Percentiles rank a stretch among this genome's conserved stretches.
Conservation (phyloP, 768 basidiomycete species). For the Leccinum uliginosum region DNA sequence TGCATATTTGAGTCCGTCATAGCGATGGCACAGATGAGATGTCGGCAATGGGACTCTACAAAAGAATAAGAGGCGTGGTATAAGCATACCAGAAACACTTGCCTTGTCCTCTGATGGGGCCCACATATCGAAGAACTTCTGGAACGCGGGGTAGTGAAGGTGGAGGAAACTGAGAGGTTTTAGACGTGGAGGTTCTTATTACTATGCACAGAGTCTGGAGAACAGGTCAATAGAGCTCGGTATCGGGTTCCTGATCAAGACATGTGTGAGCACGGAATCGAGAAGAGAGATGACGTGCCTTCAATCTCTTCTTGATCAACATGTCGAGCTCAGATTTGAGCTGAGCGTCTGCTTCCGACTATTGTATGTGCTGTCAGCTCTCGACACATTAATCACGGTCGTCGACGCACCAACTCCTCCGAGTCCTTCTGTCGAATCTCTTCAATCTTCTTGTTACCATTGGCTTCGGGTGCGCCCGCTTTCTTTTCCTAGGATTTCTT, state of each 20-base stretch:
- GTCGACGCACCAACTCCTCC: too few species aligned
- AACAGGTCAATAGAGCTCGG: slow-evolving; percentile 79
- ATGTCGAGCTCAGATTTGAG: slow-evolving; percentile 94
- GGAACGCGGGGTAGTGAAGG: slow-evolving; percentile 86
- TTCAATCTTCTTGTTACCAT: too few species aligned
- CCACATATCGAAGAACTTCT: slow-evolving; percentile 81
- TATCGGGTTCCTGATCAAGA: slow-evolving; percentile 74
- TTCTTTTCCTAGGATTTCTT: too few species aligned
- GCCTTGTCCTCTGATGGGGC: slow-evolving; percentile 68
- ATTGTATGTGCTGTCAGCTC: not conserved
- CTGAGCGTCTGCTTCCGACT: slow-evolving; percentile 95
- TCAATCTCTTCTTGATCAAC: slow-evolving; percentile 90
- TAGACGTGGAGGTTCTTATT: slow-evolving; percentile 94
- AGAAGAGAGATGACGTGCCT: slow-evolving; percentile 47
- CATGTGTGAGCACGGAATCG: slow-evolving; percentile 9
- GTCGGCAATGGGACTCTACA: slow-evolving; percentile 88
- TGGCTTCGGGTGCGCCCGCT: too few species aligned
- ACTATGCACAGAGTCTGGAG: slow-evolving; percentile 90
- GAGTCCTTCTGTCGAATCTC: too few species aligned
- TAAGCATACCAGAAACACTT: not conserved
- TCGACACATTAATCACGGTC: too few species aligned
- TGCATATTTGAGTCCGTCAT: slow-evolving; percentile 99
- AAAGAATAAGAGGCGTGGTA: not conserved
- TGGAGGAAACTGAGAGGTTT: slow-evolving; percentile 96
- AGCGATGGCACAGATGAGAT: slow-evolving; percentile 90